Conservation (phyloP, 352 stramenopile genomes). For the Phytophthora cryptogea region DNA sequence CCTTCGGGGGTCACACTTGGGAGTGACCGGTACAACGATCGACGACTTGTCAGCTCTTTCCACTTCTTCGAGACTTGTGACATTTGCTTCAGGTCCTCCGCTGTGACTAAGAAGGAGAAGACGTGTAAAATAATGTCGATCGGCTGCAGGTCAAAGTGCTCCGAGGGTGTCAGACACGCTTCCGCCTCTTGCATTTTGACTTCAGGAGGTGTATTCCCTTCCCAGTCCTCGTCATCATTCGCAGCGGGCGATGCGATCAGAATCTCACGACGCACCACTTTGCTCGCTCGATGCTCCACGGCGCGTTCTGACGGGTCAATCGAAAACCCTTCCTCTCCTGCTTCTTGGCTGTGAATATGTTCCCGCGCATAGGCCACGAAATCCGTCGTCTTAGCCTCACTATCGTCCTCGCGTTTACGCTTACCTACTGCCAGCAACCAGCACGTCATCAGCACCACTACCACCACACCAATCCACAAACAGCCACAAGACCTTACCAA, state of each 20-base stretch:
- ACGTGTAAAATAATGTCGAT: constrained; percentile 90
- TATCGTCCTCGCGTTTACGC: constrained; percentile 37
- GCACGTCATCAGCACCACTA: background rate
- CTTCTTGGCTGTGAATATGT: constrained; percentile 81
- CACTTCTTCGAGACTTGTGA: constrained; percentile 78
- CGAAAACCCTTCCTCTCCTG: constrained; percentile 81
- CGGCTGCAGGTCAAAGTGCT: constrained; percentile 86
- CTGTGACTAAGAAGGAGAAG: constrained; percentile 83
- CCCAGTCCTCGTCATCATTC: constrained; percentile 82
- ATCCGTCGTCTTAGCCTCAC: constrained; percentile 24
- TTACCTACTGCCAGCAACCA: constrained; percentile 19
- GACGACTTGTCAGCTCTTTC: constrained; percentile 74
- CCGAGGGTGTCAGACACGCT: constrained; percentile 43
- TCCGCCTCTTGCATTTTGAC: constrained; percentile 43
- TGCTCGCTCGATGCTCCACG: constrained; percentile 83
- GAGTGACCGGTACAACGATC: constrained; percentile 73
- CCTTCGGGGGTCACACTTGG: constrained; percentile 70
- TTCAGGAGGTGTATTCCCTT: constrained; percentile 38
- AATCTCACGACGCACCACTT: constrained; percentile 85
- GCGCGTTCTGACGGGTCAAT: constrained; percentile 85
- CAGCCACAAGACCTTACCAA: constrained; percentile 13
- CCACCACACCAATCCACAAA: background rate
- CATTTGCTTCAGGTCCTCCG: constrained; percentile 75
- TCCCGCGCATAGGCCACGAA: constrained; percentile 80
- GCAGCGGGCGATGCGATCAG: constrained; percentile 79